Evolutionary conservation across 768 basidiomycete genomes (phyloP).

Genomic region (Rhizopogon roseolus): DNA sequence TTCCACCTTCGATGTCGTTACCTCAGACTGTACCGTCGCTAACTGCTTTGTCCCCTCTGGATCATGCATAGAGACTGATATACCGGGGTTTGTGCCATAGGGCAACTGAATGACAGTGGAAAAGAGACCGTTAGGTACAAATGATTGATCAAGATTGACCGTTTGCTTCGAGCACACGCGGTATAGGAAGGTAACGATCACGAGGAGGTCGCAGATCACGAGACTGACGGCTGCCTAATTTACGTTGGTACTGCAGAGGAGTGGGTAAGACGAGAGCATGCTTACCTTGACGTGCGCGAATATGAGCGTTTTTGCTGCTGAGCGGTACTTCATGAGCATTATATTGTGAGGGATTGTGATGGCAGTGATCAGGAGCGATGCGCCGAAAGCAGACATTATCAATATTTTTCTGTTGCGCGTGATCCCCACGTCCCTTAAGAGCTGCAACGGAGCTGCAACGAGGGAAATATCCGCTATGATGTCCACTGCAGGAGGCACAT

Average conservation of each 20-base stretch:
- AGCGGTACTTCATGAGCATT: background rate
- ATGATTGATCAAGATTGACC: slow-evolving; percentile 2
- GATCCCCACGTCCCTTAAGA: slow-evolving; percentile 6
- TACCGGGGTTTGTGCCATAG: background rate
- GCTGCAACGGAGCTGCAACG: slow-evolving; percentile 12
- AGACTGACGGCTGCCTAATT: slow-evolving; percentile 17
- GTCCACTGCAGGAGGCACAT: slow-evolving; percentile 12
- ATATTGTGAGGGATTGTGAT: slow-evolving; percentile 15
- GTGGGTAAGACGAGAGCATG: background rate
- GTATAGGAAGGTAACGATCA: slow-evolving; percentile 18
- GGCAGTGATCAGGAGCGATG: slow-evolving; percentile 12
- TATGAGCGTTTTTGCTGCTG: slow-evolving; percentile 10
- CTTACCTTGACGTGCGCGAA: slow-evolving; percentile 20
- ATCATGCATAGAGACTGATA: background rate
- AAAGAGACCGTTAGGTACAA: background rate
- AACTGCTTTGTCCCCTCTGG: background rate
- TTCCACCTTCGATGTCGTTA: background rate
- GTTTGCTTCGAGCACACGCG: slow-evolving; percentile 5
- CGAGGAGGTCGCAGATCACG: slow-evolving; percentile 22
- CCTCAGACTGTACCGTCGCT: background rate
- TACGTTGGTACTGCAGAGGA: background rate
- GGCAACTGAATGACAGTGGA: background rate
- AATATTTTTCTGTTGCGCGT: slow-evolving; percentile 10
- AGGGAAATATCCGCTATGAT: slow-evolving; percentile 13
- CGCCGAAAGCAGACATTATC: slow-evolving; percentile 14